Evolutionary conservation across 495 filamentous ascomycete species (phyloP).

Genomic region (Glutinoglossum americanum): DNA sequence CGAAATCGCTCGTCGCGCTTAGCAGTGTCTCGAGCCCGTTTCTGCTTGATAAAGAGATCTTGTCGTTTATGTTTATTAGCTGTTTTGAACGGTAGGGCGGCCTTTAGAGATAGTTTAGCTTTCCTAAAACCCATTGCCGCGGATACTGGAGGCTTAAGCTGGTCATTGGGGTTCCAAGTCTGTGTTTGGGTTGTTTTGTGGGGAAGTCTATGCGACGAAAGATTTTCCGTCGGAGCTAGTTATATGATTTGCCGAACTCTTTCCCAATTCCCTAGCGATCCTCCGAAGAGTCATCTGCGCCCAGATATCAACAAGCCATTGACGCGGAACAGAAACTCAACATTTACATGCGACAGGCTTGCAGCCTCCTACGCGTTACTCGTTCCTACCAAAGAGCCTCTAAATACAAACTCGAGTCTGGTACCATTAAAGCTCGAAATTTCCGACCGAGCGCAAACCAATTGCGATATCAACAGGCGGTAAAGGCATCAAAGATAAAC

Average conservation of each 20-base stretch:
- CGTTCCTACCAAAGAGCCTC: background rate
- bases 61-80: slow-evolving; percentile 46
- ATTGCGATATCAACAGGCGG: background rate
- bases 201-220: background rate
- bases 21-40: slow-evolving; percentile 44
- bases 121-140: slow-evolving; percentile 15
- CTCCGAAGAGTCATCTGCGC: too few species aligned
- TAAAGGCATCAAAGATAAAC: background rate
- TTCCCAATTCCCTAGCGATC: background rate
- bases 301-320: background rate
- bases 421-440: background rate
- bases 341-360: background rate
- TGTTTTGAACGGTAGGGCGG: slow-evolving; percentile 8
- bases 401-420: background rate
- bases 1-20: slow-evolving; percentile 58
- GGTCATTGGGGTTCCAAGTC: background rate
- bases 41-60: slow-evolving; percentile 52
- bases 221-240: background rate
- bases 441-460: background rate
- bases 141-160: background rate
- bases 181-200: background rate
- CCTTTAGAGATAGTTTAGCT: slow-evolving; percentile 5
- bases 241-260: background rate
- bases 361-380: background rate
- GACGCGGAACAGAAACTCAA: background rate